A percentile compares a stretch with the other conserved stretches of the same genome.
phyloP scores from a whole-genome alignment of 2,329 filamentous ascomycete species.

The Dryadomyces quercivorus region DNA sequence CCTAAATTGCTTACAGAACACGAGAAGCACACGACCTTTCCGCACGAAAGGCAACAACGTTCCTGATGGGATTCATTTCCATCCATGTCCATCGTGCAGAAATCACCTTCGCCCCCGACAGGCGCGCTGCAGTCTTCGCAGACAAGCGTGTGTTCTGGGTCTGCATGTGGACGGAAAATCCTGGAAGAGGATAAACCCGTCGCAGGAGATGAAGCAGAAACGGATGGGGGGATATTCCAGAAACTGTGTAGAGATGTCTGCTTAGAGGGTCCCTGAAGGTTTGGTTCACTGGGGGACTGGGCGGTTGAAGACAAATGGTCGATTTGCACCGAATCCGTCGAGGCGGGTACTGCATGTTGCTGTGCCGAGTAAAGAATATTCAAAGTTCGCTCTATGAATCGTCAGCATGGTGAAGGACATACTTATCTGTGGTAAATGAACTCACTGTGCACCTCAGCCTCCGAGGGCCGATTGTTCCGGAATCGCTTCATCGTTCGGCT shows the following conservation, averaged over 20 bases:
- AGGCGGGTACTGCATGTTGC: slow-evolving; percentile 4
- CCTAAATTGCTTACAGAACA: slow-evolving; percentile 48
- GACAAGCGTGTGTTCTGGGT: not conserved
- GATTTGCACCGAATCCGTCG: not conserved
- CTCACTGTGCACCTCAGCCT: slow-evolving; percentile 42
- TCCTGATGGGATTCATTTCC: slow-evolving; percentile 19
- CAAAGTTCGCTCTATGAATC: slow-evolving; percentile 39
- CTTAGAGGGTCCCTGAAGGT: slow-evolving; percentile 9
- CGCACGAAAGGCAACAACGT: slow-evolving; percentile 34
- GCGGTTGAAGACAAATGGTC: not conserved
- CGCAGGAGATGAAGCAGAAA: not conserved
- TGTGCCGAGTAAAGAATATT: slow-evolving; percentile 41
- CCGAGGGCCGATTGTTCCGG: slow-evolving; percentile 45
- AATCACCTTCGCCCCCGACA: slow-evolving; percentile 21
- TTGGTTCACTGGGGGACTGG: not conserved
- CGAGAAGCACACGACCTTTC: slow-evolving; percentile 44
- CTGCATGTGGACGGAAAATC: not conserved
- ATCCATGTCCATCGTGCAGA: slow-evolving; percentile 25
- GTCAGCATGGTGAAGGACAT: not conserved
- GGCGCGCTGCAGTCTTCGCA: slow-evolving; percentile 41
- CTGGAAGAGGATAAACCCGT: accelerated
- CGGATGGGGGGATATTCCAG: slow-evolving; percentile 35
- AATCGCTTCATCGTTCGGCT: slow-evolving; percentile 50
- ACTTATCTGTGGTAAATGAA: slow-evolving; percentile 7
- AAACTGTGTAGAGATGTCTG: slow-evolving; percentile 48